phyloP scores from a whole-genome alignment of 352 stramenopile genomes.

The Pythium volutum region DNA sequence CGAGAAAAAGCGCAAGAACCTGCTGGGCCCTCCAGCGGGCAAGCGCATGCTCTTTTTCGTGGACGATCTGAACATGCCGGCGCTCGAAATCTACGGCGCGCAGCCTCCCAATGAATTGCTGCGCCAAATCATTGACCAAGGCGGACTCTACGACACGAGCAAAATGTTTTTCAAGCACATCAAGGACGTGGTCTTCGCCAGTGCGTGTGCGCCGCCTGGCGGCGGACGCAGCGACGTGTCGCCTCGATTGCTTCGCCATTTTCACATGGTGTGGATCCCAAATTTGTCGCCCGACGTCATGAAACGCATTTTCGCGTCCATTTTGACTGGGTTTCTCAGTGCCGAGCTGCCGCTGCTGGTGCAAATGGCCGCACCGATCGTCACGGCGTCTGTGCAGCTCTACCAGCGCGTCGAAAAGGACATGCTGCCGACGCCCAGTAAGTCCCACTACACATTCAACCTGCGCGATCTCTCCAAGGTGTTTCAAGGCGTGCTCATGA shows the following conservation, averaged over 20 bases:
- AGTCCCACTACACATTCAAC: constrained; percentile 95
- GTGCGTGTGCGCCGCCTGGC: constrained; percentile 83
- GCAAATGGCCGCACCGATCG: constrained; percentile 76
- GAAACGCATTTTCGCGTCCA: constrained; percentile 88
- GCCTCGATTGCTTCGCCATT: constrained; percentile 84
- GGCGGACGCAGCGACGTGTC: constrained; percentile 87
- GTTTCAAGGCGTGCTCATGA: constrained; percentile 93
- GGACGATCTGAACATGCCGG: constrained; percentile 94
- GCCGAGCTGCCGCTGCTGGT: constrained; percentile 63
- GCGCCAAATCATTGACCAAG: constrained; percentile 94
- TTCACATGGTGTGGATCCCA: constrained; percentile 91
- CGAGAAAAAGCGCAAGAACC: constrained; percentile 94
- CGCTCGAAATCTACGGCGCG: constrained; percentile 93
- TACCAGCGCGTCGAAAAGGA: constrained; percentile 88
- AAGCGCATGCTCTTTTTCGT: constrained; percentile 94
- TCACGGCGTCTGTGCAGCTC: constrained; percentile 83
- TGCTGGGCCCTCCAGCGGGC: constrained; percentile 85
- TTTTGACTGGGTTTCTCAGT: constrained; percentile 85
- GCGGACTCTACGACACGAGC: constrained; percentile 93
- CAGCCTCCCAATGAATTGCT: constrained; percentile 93
- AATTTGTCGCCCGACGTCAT: constrained; percentile 83
- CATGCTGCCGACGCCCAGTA: constrained; percentile 89
- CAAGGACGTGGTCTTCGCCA: constrained; percentile 81
- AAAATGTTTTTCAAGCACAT: constrained; percentile 95
- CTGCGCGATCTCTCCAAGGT: constrained; percentile 92